phyloP scores from a whole-genome alignment of 2,329 filamentous ascomycete genomes.

The Aspergillus pseudoviridinutans region DNA sequence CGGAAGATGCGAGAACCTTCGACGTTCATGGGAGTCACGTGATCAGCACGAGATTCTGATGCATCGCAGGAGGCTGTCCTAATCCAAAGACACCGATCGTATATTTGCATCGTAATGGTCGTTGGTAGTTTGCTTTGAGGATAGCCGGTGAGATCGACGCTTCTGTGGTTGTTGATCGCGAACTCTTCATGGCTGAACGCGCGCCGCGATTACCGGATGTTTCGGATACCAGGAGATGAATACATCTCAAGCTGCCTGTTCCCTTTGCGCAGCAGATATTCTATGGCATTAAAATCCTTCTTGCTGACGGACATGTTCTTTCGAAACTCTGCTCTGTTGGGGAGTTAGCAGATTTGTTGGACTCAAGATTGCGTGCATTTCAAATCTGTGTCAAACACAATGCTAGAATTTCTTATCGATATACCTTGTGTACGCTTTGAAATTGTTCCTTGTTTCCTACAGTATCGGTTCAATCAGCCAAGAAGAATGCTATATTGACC shows the following conservation, averaged over 20 bases:
- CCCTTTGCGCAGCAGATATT: slow-evolving; percentile 79
- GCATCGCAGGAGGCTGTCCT: neutral
- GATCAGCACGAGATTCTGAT: slow-evolving; percentile 1
- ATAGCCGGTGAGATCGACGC: neutral
- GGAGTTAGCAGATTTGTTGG: slow-evolving; percentile 11
- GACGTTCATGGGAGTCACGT: slow-evolving; percentile 3
- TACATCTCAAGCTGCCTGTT: slow-evolving; percentile 77
- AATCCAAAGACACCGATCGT: neutral
- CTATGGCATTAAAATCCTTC: slow-evolving; percentile 80
- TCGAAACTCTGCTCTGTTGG: slow-evolving; percentile 67
- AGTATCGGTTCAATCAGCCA: neutral
- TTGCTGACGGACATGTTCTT: slow-evolving; percentile 67
- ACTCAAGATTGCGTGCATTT: slow-evolving; percentile 1
- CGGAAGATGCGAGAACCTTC: slow-evolving; percentile 15
- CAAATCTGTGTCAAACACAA: neutral
- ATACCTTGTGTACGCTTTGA: slow-evolving; percentile 41
- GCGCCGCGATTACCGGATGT: slow-evolving; percentile 49
- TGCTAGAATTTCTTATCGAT: slow-evolving; percentile 2
- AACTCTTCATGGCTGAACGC: neutral
- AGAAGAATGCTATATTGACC: neutral
- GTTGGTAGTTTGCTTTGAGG: neutral
- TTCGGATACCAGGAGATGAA: slow-evolving; percentile 73
- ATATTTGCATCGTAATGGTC: neutral
- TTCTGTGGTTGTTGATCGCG: neutral
- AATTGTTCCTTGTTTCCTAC: slow-evolving; percentile 41